A percentile compares a stretch with the other conserved stretches of the same genome.
Conservation (phyloP, 768 basidiomycete species). For the Cystobasidium tubakii region DNA sequence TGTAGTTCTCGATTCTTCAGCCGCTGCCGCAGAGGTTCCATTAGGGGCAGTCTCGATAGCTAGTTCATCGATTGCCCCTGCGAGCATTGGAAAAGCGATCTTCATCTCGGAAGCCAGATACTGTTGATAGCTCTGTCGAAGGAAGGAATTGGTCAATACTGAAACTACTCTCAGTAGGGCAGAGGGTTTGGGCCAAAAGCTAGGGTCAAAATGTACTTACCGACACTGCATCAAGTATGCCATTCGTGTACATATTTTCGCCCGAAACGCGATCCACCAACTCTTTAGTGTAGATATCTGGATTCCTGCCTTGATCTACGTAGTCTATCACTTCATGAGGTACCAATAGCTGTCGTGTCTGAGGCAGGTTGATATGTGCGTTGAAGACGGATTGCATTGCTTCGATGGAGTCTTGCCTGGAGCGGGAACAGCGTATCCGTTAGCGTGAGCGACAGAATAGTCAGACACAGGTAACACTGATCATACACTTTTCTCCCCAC, state of each 20-base stretch:
- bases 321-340: constrained; percentile 34
- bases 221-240: constrained; percentile 43
- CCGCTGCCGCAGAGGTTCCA: background rate
- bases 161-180: too few species aligned
- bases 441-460: background rate
- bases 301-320: constrained; percentile 46
- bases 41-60: background rate
- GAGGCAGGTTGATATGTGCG: background rate
- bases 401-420: constrained; percentile 30
- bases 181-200: too few species aligned
- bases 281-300: constrained; percentile 44
- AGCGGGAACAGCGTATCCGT: background rate
- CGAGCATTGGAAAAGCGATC: constrained; percentile 15
- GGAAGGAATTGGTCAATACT: too few species aligned
- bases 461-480: background rate
- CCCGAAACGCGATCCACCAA: constrained; percentile 44
- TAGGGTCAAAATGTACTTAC: constrained; percentile 23
- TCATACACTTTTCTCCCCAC: constrained; percentile 29
- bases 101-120: constrained; percentile 26
- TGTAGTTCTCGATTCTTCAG: too few species aligned
- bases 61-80: background rate
- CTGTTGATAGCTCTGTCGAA: constrained; percentile 15
- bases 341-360: background rate
- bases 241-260: constrained; percentile 47
- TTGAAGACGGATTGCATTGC: constrained; percentile 27